Evolutionary conservation across 257 asterid genomes (phyloP).

Genomic region (Scutellaria baicalensis): DNA sequence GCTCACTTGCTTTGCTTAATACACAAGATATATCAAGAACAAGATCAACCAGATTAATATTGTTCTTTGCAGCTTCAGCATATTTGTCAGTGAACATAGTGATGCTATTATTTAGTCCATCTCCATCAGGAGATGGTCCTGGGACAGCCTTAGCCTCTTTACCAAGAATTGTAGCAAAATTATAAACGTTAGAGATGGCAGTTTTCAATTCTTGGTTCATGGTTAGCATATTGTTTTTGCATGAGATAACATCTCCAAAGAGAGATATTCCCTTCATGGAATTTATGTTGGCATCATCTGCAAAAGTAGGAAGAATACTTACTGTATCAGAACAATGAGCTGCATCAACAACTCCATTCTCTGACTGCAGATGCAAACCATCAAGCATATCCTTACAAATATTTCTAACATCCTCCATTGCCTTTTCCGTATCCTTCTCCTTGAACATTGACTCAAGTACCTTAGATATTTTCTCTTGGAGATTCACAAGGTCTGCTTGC

Average conservation of each 20-base stretch:
- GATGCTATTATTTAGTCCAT: conserved; percentile 42
- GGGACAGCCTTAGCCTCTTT: conserved; percentile 60
- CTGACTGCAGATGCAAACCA: conserved; percentile 22
- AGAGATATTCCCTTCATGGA: too few species aligned
- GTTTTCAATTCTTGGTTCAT: conserved; percentile 36
- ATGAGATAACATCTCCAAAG: too few species aligned
- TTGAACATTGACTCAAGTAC: conserved; percentile 50
- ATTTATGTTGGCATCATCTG: too few species aligned
- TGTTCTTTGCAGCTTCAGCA: conserved; percentile 33
- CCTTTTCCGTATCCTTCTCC: conserved; percentile 48
- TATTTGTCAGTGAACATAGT: conserved; percentile 49
- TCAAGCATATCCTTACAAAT: conserved; percentile 46
- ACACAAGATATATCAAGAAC: conserved; percentile 60
- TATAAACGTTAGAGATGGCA: conserved; percentile 52
- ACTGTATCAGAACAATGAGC: conserved; percentile 7
- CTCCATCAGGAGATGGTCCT: conserved; percentile 39
- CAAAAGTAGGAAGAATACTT: too few species aligned
- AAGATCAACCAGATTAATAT: conserved; percentile 40
- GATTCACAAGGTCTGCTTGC: conserved; percentile 31
- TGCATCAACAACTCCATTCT: conserved; percentile 22
- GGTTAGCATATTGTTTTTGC: conserved; percentile 6
- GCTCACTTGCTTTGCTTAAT: conserved; percentile 49
- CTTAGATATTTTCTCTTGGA: conserved; percentile 50
- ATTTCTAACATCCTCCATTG: conserved; percentile 37
- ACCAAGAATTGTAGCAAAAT: conserved; percentile 52